phyloP scores from a whole-genome alignment of 352 stramenopile species.

The Pythium phragmitis region DNA sequence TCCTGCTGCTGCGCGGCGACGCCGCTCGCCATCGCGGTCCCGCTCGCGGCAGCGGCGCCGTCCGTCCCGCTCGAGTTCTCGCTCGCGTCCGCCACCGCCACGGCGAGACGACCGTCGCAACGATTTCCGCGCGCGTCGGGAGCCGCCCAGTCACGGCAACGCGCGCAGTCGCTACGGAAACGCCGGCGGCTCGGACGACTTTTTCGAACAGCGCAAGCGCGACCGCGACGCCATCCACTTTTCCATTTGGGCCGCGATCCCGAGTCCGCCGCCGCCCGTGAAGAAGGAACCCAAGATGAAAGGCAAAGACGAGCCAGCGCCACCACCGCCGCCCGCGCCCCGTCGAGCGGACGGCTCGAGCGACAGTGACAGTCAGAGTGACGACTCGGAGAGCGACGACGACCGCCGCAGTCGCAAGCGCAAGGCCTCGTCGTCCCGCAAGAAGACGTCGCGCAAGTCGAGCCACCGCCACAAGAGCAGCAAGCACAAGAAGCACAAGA shows the following conservation, averaged over 20 bases:
- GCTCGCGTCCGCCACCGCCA: background rate
- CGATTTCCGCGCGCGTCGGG: slow-evolving; percentile 7
- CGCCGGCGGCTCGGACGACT: slow-evolving; percentile 53
- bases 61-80: slow-evolving; percentile 16
- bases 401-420: slow-evolving; percentile 21
- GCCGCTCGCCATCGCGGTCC: slow-evolving; percentile 6
- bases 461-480: slow-evolving; percentile 24
- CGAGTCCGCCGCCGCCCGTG: slow-evolving; percentile 50
- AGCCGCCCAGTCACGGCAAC: slow-evolving; percentile 12
- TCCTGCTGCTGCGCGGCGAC: background rate
- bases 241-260: slow-evolving; percentile 76
- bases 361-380: slow-evolving; percentile 31
- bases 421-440: slow-evolving; percentile 40
- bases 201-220: slow-evolving; percentile 73
- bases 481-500: slow-evolving; percentile 31
- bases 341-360: background rate
- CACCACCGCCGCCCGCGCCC: too few relatives aligned
- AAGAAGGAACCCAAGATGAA: slow-evolving; percentile 54
- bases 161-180: slow-evolving; percentile 30
- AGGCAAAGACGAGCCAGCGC: slow-evolving; percentile 23
- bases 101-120: slow-evolving; percentile 19
- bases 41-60: slow-evolving; percentile 9
- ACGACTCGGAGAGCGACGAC: slow-evolving; percentile 19
- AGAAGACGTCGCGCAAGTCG: slow-evolving; percentile 27
- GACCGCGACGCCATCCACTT: slow-evolving; percentile 59